Evolutionary conservation across 129 eudicot species (phyloP).

Genomic region (Arctium lappa): DNA sequence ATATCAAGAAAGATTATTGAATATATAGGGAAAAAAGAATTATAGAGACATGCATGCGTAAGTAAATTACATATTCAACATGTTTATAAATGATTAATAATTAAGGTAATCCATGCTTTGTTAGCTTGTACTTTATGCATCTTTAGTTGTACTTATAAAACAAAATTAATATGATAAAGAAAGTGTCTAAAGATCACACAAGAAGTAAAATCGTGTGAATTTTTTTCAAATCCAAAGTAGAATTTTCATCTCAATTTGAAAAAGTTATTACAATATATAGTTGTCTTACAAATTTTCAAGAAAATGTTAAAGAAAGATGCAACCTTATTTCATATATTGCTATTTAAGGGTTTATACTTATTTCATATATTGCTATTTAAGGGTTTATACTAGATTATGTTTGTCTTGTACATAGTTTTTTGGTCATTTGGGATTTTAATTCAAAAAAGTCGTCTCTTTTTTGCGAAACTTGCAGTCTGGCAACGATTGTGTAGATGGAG

Average conservation of each 20-base stretch:
- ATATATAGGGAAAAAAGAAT: neutral
- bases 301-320: neutral
- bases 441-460: neutral
- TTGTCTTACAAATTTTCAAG: neutral
- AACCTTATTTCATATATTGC: neutral
- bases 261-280: neutral
- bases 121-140: neutral
- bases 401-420: neutral
- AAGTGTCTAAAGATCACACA: neutral
- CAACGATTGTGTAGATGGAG: slow-evolving; percentile 8
- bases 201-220: neutral
- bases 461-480: slow-evolving; percentile 15
- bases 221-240: too few species aligned
- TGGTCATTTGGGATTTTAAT: neutral
- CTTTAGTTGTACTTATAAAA: neutral
- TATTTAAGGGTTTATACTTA: neutral
- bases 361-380: neutral
- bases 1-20: neutral
- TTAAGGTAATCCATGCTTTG: neutral
- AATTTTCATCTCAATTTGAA: neutral
- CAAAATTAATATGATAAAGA: neutral
- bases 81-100: neutral
- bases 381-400: neutral
- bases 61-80: neutral
- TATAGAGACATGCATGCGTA: neutral